Evolutionary conservation across 352 stramenopile genomes (phyloP).

Genomic region (Phytophthora ohioensis): DNA sequence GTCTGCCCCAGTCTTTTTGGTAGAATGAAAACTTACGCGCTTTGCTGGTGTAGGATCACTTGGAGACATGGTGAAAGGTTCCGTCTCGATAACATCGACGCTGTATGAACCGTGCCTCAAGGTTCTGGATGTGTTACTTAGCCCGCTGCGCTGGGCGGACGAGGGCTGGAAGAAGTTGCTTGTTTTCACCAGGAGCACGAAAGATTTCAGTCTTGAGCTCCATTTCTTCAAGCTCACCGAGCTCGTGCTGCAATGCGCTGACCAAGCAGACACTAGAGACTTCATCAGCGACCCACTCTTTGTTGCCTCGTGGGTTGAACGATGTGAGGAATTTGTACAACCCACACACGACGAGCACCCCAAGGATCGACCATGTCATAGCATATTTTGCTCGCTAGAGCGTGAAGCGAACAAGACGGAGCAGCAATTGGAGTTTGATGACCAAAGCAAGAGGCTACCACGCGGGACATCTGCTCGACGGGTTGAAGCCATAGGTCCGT

Average conservation of each 20-base stretch:
- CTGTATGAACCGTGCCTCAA: slow-evolving; percentile 41
- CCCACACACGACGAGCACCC: slow-evolving; percentile 52
- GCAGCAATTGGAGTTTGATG: slow-evolving; percentile 67
- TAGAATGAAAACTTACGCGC: slow-evolving; percentile 7
- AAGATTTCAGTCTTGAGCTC: slow-evolving; percentile 51
- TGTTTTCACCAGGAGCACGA: slow-evolving; percentile 42
- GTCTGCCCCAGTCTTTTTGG: not conserved
- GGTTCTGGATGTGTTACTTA: slow-evolving; percentile 36
- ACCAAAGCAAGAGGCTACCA: slow-evolving; percentile 52
- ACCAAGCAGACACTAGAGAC: not conserved
- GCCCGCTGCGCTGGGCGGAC: slow-evolving; percentile 49
- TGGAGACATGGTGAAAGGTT: slow-evolving; percentile 45
- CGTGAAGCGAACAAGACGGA: slow-evolving; percentile 58
- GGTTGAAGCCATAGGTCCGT: slow-evolving; percentile 24
- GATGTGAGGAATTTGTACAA: slow-evolving; percentile 41
- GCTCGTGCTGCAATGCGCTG: slow-evolving; percentile 24
- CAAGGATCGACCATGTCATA: slow-evolving; percentile 55
- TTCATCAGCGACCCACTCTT: slow-evolving; percentile 39
- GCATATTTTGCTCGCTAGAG: slow-evolving; percentile 68
- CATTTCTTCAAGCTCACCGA: slow-evolving; percentile 38
- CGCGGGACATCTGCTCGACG: slow-evolving; percentile 47
- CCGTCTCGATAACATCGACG: slow-evolving; percentile 35
- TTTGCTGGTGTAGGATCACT: slow-evolving; percentile 42
- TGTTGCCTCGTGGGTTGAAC: slow-evolving; percentile 41
- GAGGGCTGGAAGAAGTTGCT: slow-evolving; percentile 44